phyloP scores from a whole-genome alignment of 441 rosid species.

The Lepidium campestre region DNA sequence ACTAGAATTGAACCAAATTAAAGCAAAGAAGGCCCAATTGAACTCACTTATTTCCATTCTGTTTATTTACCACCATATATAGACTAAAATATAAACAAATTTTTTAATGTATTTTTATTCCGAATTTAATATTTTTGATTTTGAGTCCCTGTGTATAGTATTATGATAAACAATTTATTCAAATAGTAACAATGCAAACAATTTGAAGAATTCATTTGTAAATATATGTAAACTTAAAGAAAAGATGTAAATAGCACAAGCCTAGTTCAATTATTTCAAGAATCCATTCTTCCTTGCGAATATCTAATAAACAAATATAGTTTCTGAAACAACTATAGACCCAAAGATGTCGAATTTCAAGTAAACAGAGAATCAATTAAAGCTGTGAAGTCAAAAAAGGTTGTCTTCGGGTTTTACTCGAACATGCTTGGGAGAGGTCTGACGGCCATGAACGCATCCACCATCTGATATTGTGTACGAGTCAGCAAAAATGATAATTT shows the following conservation, averaged over 20 bases:
- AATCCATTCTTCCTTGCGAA: background rate
- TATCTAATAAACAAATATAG: background rate
- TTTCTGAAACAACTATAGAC: background rate
- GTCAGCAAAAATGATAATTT: background rate
- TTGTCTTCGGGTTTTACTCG: slow-evolving; percentile 20
- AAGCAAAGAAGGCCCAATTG: slow-evolving; percentile 7
- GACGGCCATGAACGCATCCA: slow-evolving; percentile 81
- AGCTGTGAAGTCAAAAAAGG: background rate
- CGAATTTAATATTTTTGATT: too few relatives aligned
- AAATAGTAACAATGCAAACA: too few relatives aligned
- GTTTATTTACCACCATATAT: too few relatives aligned
- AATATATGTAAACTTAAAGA: too few relatives aligned
- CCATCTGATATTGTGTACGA: slow-evolving; percentile 47
- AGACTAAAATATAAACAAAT: too few relatives aligned
- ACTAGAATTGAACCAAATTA: background rate
- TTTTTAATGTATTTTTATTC: too few relatives aligned
- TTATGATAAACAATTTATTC: too few relatives aligned
- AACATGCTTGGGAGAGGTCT: slow-evolving; percentile 91
- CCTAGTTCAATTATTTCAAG: background rate
- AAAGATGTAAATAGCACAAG: background rate
- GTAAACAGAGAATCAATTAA: background rate
- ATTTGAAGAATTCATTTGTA: too few relatives aligned
- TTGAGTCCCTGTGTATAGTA: too few relatives aligned
- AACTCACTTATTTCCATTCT: too few relatives aligned
- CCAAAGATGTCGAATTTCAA: background rate